Percentiles rank a stretch among this genome's conserved stretches.
phyloP scores from a whole-genome alignment of 148 eudicot genomes.

The Fagopyrum homotropicum region DNA sequence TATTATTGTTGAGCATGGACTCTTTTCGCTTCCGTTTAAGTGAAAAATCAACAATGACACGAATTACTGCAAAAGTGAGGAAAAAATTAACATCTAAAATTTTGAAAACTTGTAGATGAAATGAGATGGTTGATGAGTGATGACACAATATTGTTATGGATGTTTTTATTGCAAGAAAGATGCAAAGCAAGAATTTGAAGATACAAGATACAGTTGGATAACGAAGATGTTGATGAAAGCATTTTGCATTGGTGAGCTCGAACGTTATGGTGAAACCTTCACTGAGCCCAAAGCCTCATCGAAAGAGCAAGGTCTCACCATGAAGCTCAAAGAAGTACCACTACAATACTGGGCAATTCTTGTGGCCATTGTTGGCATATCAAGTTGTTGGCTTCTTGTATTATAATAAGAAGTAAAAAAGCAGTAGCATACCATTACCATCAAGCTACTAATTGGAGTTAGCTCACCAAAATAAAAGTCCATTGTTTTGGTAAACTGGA shows the following conservation, averaged over 20 bases:
- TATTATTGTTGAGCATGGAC: background rate
- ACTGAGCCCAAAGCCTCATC: conserved; percentile 31
- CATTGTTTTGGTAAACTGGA: background rate
- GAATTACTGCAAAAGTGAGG: no score
- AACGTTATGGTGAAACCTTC: conserved; percentile 23
- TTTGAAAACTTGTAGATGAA: background rate
- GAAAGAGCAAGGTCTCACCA: conserved; percentile 23
- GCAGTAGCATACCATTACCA: background rate
- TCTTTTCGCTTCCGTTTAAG: background rate
- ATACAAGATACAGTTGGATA: conserved; percentile 72
- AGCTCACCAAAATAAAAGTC: background rate
- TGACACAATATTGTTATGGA: no score
- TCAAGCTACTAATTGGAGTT: background rate
- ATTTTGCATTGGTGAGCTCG: conserved; percentile 75
- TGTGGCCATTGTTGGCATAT: conserved; percentile 40
- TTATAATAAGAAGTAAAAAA: conserved; percentile 43
- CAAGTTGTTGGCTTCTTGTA: conserved; percentile 44
- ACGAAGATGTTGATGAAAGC: conserved; percentile 64
- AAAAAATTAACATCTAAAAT: background rate
- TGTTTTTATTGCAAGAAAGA: conserved; percentile 45
- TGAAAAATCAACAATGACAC: no score
- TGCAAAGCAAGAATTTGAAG: conserved; percentile 89
- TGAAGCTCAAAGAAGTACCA: conserved; percentile 42
- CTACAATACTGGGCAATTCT: conserved; percentile 65
- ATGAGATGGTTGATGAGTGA: background rate